These are phyloP conservation scores for Ustilago crameri DNA, from an alignment of 1,284 basidiomycete genomes.

Conservation along the genomic window DNA sequence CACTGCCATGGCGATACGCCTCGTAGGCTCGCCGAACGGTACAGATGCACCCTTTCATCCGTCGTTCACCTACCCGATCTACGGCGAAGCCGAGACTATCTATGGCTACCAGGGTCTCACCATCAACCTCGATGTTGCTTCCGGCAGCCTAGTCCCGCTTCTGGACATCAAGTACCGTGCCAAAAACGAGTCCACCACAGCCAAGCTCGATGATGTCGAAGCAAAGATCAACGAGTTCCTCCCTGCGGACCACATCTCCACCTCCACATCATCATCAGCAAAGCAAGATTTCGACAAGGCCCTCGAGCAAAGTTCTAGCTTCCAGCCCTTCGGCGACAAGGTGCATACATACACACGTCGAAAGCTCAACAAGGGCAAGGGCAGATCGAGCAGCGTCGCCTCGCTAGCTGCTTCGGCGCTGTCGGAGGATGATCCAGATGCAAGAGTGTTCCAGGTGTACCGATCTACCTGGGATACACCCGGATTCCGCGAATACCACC, in stretches of 20 bases:
- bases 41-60: constrained; percentile 55
- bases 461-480: constrained; percentile 81
- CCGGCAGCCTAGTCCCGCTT: constrained; percentile 78
- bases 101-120: constrained; percentile 82
- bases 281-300: constrained; percentile 75
- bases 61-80: constrained; percentile 70
- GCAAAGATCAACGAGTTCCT: constrained; percentile 81
- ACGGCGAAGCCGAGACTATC: constrained; percentile 93
- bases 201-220: constrained; percentile 85
- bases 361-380: constrained; percentile 57
- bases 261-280: constrained; percentile 15
- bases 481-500: constrained; percentile 90
- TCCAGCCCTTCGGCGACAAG: constrained; percentile 80
- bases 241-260: constrained; percentile 73
- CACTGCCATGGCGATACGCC: constrained; percentile 52
- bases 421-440: constrained; percentile 59
- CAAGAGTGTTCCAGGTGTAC: constrained; percentile 58
- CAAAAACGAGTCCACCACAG: constrained; percentile 71
- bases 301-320: constrained; percentile 71
- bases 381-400: constrained; percentile 71
- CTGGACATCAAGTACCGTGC: constrained; percentile 54
- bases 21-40: constrained; percentile 48
- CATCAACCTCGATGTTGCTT: constrained; percentile 82
- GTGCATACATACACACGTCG: constrained; percentile 79
- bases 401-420: constrained; percentile 48